phyloP scores from a whole-genome alignment of 768 basidiomycete genomes.

The Mycena capillaripes region DNA sequence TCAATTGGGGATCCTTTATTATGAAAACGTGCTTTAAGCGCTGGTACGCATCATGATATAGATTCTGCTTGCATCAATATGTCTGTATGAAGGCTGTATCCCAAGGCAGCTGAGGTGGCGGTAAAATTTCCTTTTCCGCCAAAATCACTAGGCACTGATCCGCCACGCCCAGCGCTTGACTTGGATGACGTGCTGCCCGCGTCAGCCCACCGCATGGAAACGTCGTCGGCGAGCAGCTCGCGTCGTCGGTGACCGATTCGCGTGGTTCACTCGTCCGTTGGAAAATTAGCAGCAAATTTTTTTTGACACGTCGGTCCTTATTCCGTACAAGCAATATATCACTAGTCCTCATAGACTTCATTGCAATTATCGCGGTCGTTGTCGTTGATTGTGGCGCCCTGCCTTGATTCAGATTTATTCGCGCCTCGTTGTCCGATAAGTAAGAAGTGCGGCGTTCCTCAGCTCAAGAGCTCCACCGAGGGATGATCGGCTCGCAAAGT shows the following conservation, averaged over 20 bases:
- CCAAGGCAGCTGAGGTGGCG: too few relatives aligned
- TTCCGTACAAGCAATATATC: too few relatives aligned
- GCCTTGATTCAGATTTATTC: background rate
- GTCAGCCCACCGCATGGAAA: background rate
- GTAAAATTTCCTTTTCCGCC: background rate
- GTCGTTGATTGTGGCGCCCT: background rate
- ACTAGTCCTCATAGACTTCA: too few relatives aligned
- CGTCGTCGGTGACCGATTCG: too few relatives aligned
- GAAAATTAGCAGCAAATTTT: too few relatives aligned
- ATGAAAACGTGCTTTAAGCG: background rate
- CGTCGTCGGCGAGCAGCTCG: too few relatives aligned
- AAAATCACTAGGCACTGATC: background rate
- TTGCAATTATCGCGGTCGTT: background rate
- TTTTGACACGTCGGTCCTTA: too few relatives aligned
- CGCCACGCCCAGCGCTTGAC: background rate
- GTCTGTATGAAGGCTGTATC: too few relatives aligned
- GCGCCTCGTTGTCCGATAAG: background rate
- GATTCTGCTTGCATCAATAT: too few relatives aligned
- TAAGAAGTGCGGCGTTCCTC: background rate
- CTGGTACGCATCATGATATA: background rate
- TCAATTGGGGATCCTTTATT: background rate
- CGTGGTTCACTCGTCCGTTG: too few relatives aligned
- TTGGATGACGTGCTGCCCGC: background rate
- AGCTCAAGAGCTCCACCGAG: too few relatives aligned
- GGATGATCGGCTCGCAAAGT: background rate